Conservation (phyloP, 2,329 filamentous ascomycete species). For the Cytospora paraplurivora region DNA sequence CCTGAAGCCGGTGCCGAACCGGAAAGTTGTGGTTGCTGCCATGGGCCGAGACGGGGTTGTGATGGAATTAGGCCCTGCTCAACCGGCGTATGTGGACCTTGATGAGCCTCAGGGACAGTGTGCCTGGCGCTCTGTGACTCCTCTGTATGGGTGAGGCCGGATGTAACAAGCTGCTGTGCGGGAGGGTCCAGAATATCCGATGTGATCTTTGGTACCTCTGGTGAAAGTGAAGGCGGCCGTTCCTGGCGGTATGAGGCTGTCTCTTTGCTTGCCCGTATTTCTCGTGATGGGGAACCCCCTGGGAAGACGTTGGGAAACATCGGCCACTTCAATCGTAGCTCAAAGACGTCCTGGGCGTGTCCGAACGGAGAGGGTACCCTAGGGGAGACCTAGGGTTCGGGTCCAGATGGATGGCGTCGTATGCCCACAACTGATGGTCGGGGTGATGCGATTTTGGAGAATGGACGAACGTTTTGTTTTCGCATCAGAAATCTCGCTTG, state of each 20-base stretch:
- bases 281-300: constrained; percentile 7
- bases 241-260: constrained; percentile 11
- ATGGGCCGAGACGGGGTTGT: not conserved
- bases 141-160: constrained; percentile 5
- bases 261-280: constrained; percentile 6
- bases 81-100: not conserved
- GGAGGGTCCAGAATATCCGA: constrained; percentile 8
- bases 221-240: constrained; percentile 8
- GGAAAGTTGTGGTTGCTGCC: not conserved
- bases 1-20: not conserved
- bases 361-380: not conserved
- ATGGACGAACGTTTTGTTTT: not conserved
- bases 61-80: not conserved
- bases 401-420: not conserved
- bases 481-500: not conserved
- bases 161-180: not conserved
- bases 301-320: constrained; percentile 10
- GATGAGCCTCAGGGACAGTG: constrained; percentile 3
- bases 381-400: not conserved
- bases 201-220: constrained; percentile 14
- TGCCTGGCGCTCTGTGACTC: not conserved
- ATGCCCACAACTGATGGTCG: no score
- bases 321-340: not conserved
- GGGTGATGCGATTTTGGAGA: not conserved
- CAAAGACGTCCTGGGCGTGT: not conserved